Percentiles rank a stretch among this genome's conserved stretches.
Conservation (phyloP, 768 basidiomycete genomes). For the Collybiopsis luxurians region DNA sequence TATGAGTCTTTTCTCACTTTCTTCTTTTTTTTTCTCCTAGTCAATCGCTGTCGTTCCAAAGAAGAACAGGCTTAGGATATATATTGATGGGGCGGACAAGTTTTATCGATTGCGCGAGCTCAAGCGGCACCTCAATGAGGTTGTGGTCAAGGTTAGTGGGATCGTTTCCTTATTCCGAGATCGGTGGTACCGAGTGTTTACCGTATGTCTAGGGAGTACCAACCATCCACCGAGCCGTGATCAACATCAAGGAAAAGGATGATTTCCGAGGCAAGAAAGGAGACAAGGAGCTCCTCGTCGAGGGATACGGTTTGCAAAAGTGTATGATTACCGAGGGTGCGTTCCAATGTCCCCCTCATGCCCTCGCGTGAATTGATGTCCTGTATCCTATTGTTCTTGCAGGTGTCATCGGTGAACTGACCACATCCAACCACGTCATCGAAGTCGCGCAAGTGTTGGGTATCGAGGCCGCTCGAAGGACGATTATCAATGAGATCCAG, state of each 20-base stretch:
- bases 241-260: slow-evolving; percentile 91
- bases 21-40: slow-evolving; percentile 31
- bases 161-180: not conserved
- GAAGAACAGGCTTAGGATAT: slow-evolving; percentile 74
- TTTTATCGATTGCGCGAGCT: slow-evolving; percentile 83
- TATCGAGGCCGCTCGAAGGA: slow-evolving; percentile 92
- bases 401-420: slow-evolving; percentile 92
- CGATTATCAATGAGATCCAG: slow-evolving; percentile 96
- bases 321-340: slow-evolving; percentile 97
- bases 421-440: slow-evolving; percentile 96
- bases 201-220: slow-evolving; percentile 64
- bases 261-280: slow-evolving; percentile 77
- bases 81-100: slow-evolving; percentile 75
- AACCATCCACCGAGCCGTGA: slow-evolving; percentile 88
- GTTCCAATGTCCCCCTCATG: not conserved
- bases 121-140: slow-evolving; percentile 77
- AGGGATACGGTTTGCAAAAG: slow-evolving; percentile 94
- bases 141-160: slow-evolving; percentile 80
- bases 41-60: slow-evolving; percentile 75
- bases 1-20: not conserved
- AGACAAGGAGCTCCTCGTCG: slow-evolving; percentile 90
- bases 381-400: too few relatives aligned
- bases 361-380: too few relatives aligned
- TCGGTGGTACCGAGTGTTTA: not conserved
- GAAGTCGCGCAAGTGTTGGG: slow-evolving; percentile 95